Percentiles rank a stretch among this genome's conserved stretches.
phyloP scores from a whole-genome alignment of 306 rosid genomes.

The Citrullus amarus region DNA sequence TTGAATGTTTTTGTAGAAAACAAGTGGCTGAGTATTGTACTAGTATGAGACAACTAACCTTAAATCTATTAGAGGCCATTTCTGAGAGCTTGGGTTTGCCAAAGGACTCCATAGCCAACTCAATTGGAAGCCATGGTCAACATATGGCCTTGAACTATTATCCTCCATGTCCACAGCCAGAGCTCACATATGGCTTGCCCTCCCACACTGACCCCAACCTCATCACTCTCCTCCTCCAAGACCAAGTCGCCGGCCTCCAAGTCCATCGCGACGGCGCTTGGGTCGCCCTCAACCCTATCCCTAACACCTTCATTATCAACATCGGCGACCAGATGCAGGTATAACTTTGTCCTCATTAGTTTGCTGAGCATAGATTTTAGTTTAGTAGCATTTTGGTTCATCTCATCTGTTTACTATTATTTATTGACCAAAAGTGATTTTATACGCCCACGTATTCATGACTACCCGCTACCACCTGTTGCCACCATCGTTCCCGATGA shows the following conservation, averaged over 20 bases:
- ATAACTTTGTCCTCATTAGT: background rate
- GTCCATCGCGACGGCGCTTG: conserved; percentile 30
- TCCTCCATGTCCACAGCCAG: conserved; percentile 45
- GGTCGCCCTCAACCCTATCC: conserved; percentile 34
- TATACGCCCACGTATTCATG: too few relatives aligned
- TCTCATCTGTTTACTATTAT: too few relatives aligned
- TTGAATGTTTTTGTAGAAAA: conserved; percentile 7
- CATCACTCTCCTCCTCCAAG: conserved; percentile 41
- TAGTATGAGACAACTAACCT: conserved; percentile 23
- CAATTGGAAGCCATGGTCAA: conserved; percentile 34
- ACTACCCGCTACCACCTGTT: too few relatives aligned
- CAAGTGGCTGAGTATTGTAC: conserved; percentile 26
- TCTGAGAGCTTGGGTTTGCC: conserved; percentile 38
- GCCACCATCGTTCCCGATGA: too few relatives aligned
- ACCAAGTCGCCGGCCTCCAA: conserved; percentile 42
- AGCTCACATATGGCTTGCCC: conserved; percentile 42
- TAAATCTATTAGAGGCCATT: conserved; percentile 28
- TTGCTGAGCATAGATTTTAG: too few relatives aligned
- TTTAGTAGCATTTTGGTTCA: too few relatives aligned
- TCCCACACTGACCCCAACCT: conserved; percentile 38
- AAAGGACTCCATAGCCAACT: conserved; percentile 11
- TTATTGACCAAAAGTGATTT: too few relatives aligned
- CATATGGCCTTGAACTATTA: conserved; percentile 51
- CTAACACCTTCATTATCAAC: conserved; percentile 37
- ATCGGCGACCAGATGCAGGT: conserved; percentile 54